Base-by-base conservation (phyloP, 192 early-diverging fungal genomes). In the Lobosporangium transversale region DNA sequence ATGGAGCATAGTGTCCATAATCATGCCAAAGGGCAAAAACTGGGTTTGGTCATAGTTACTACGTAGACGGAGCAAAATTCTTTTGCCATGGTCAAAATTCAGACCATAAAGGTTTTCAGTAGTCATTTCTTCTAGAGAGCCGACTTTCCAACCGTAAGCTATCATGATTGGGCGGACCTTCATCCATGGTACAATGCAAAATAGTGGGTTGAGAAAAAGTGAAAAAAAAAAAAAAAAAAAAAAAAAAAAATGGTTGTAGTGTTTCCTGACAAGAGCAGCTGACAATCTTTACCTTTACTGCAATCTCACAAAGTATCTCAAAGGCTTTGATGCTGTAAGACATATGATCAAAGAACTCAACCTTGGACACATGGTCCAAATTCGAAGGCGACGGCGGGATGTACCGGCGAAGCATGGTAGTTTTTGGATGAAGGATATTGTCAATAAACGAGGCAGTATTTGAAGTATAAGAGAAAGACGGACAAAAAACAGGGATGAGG, bases 1-100 rank as follows among this genome's bases (percentile, higher is more conserved):
- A 61, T 94, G 93, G 29, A 94, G 70, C 86, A 93, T 90, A 3
- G 93, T 94, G 2, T 90, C 91, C 1, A 94, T 51, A 40, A 93
- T 61, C 44, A 85, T 82, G 42, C 90, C 79, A 44, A 86, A 88
- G 26, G 83, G 80, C 15, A 86, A 62, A 80, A 94, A 93, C 15
- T 21, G 12, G 3, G 35, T 79, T n/a, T 84, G 70, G 56, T 89
- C 83, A 47, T 74, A 65, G 35, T 80, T 74, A 26, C 70, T 71
- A 23, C 93, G 81, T 47, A 94, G 66, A n/a, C 93, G 80, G 24
- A 94, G 75, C 33, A 80, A 66, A 59, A 94, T 93, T 60, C 85
- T 85, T 21, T 69, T 55, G 3, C 92, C 91, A 21, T 76, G 62
- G 82, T 93, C 89, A n/a, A 85, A 78, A 73, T 94, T 94, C 42